Evolutionary conservation across 2,329 filamentous ascomycete species (phyloP).

Genomic region (Mollisiaceae sp.): DNA sequence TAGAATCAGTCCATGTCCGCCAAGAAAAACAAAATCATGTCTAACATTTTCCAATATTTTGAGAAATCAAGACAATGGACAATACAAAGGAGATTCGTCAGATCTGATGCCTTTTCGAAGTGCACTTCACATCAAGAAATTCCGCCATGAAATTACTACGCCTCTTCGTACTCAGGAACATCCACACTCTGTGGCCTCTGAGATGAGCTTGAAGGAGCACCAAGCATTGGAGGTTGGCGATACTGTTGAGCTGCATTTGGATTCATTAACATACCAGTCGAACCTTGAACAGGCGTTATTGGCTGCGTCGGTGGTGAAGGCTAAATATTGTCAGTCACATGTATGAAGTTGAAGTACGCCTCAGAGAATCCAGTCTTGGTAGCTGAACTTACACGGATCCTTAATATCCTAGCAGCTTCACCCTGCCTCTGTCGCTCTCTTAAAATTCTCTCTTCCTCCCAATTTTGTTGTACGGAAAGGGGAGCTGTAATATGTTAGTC

Average conservation of each 20-base stretch:
- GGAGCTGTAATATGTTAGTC: constrained; percentile 6
- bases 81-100: constrained; percentile 10
- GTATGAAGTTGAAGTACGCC: neutral
- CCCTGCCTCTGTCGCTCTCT: constrained; percentile 34
- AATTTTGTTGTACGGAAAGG: constrained; percentile 25
- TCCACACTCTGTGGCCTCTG: neutral
- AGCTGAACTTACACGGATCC: constrained; percentile 27
- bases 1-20: constrained; percentile 40
- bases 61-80: neutral
- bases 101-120: neutral
- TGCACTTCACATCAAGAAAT: too few species aligned
- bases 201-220: constrained; percentile 7
- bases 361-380: neutral
- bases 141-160: neutral
- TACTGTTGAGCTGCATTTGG: neutral
- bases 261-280: constrained; percentile 2
- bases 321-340: neutral
- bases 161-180: constrained; percentile 11
- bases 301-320: neutral
- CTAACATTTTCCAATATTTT: neutral
- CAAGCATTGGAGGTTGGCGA: constrained; percentile 1
- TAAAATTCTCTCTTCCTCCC: constrained; percentile 35
- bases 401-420: constrained; percentile 37
- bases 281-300: neutral
- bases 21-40: constrained; percentile 12